Conservation (phyloP, 768 basidiomycete genomes). For the Tricholoma terreum region DNA sequence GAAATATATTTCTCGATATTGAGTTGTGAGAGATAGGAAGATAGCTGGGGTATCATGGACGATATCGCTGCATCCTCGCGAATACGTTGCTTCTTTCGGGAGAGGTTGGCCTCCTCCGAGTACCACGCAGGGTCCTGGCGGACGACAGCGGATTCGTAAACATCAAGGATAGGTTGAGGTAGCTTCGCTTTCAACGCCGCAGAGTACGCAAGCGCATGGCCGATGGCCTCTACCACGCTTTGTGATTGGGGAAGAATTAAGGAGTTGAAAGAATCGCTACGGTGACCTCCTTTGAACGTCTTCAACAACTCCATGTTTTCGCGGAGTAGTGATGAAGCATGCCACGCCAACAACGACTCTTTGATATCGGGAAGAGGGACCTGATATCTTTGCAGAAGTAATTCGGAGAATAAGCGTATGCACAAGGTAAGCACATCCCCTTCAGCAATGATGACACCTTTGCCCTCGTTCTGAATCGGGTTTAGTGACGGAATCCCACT, state of each 20-base stretch:
- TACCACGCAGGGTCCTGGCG: slow-evolving; percentile 60
- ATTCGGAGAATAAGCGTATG: slow-evolving; percentile 57
- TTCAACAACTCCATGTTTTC: slow-evolving; percentile 42
- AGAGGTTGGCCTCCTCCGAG: slow-evolving; percentile 47
- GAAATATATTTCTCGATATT: slow-evolving; percentile 47
- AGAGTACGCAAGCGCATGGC: slow-evolving; percentile 60
- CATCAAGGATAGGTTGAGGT: slow-evolving; percentile 47
- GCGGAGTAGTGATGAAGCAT: slow-evolving; percentile 43
- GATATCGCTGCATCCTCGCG: slow-evolving; percentile 47
- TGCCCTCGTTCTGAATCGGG: slow-evolving; percentile 38
- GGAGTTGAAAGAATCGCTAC: slow-evolving; percentile 49
- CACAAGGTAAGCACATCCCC: slow-evolving; percentile 49
- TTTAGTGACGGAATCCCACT: slow-evolving; percentile 9
- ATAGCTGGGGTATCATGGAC: slow-evolving; percentile 41
- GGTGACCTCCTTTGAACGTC: slow-evolving; percentile 40
- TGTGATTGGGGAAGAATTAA: slow-evolving; percentile 57
- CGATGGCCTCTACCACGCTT: slow-evolving; percentile 54
- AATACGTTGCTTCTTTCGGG: slow-evolving; percentile 44
- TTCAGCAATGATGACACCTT: slow-evolving; percentile 62
- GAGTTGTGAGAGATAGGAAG: slow-evolving; percentile 39
- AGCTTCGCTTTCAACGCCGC: slow-evolving; percentile 44
- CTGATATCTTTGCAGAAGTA: slow-evolving; percentile 52
- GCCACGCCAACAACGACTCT: slow-evolving; percentile 52
- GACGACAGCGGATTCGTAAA: slow-evolving; percentile 53
- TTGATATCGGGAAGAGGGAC: slow-evolving; percentile 48